Percentiles rank a stretch among this genome's conserved stretches.
Evolutionary conservation across 2,329 filamentous ascomycete species (phyloP).

Genomic region (Cercospora sp.): DNA sequence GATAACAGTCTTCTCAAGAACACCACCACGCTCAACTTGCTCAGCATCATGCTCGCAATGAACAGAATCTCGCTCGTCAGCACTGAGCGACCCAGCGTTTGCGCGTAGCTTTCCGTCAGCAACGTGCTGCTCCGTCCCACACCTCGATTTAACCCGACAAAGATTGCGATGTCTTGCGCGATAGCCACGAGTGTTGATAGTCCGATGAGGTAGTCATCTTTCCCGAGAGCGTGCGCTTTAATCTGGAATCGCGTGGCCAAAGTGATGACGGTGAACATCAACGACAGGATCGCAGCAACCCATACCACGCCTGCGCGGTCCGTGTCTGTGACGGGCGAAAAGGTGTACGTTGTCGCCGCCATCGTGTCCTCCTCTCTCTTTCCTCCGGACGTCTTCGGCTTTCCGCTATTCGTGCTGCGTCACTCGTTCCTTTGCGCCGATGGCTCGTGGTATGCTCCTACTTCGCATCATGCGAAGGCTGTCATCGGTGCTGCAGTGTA

Average conservation of each 20-base stretch:
- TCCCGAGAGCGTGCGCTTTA: conserved; percentile 32
- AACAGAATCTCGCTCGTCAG: conserved; percentile 34
- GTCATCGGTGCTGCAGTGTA: neutral
- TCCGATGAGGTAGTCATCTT: conserved; percentile 34
- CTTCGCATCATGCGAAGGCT: neutral
- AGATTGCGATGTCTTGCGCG: conserved; percentile 30
- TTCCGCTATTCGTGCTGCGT: neutral
- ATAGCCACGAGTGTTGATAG: conserved; percentile 26
- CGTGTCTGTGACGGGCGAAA: conserved; percentile 21
- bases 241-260: conserved; percentile 31
- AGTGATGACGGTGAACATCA: conserved; percentile 32
- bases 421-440: neutral
- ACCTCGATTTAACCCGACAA: conserved; percentile 26
- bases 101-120: conserved; percentile 16
- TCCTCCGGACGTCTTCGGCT: neutral
- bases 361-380: neutral
- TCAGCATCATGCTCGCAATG: conserved; percentile 30
- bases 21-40: conserved; percentile 36
- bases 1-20: conserved; percentile 38
- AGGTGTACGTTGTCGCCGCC: conserved; percentile 17
- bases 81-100: conserved; percentile 23
- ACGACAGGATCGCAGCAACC: conserved; percentile 34
- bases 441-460: neutral
- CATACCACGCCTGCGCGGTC: conserved; percentile 27
- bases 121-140: conserved; percentile 25